Conservation (phyloP, 2,329 filamentous ascomycete species). For the Aspergillus quadricinctus region DNA sequence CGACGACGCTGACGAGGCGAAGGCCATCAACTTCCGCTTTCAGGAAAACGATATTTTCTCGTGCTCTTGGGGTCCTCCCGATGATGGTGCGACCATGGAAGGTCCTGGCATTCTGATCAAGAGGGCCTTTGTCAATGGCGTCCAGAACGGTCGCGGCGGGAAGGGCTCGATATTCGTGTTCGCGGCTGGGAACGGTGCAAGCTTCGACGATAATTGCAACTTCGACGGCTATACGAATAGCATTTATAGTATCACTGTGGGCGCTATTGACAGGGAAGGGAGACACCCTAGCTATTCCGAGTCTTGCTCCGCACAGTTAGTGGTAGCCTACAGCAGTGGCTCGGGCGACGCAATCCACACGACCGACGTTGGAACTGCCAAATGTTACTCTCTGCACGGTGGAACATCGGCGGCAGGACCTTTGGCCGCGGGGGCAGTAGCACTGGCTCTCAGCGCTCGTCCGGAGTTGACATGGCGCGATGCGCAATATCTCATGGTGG, state of each 20-base stretch:
- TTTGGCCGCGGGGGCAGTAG: conserved; percentile 85
- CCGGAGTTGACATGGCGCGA: conserved; percentile 92
- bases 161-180: conserved; percentile 94
- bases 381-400: conserved; percentile 77
- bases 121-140: conserved; percentile 83
- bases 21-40: conserved; percentile 86
- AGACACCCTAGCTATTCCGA: conserved; percentile 95
- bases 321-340: conserved; percentile 95
- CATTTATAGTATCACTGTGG: conserved; percentile 97
- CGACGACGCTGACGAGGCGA: conserved; percentile 85
- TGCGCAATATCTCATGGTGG: conserved; percentile 82
- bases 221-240: conserved; percentile 99
- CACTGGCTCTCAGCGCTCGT: conserved; percentile 76
- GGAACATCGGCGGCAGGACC: conserved; percentile 95
- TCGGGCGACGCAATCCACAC: conserved; percentile 88
- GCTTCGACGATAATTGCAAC: conserved; percentile 90
- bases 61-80: conserved; percentile 95
- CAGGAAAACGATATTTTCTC: conserved; percentile 96
- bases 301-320: conserved; percentile 88
- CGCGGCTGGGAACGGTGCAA: conserved; percentile 89
- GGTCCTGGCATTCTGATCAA: conserved; percentile 83
- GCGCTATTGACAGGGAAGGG: conserved; percentile 82
- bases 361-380: conserved; percentile 81
- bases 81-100: conserved; percentile 92
- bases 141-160: conserved; percentile 80